Conservation (phyloP, 768 basidiomycete genomes). For the Pulveroboletus sp. region DNA sequence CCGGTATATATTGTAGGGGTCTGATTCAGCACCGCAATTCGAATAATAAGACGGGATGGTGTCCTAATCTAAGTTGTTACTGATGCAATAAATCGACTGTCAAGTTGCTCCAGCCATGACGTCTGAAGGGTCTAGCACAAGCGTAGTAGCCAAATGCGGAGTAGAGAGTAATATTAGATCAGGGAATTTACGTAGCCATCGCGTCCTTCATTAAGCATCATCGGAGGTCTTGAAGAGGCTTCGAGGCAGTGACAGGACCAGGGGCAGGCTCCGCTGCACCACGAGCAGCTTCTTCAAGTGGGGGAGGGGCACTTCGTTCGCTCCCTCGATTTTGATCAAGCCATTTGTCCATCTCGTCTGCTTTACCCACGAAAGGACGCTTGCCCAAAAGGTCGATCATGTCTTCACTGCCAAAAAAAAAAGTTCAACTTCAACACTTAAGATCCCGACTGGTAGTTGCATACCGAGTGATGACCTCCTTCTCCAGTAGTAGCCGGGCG, state of each 20-base stretch:
- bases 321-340: conserved; percentile 71
- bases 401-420: conserved; percentile 58
- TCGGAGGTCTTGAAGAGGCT: conserved; percentile 31
- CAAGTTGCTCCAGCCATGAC: too few species aligned
- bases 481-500: conserved; percentile 83
- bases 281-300: conserved; percentile 46
- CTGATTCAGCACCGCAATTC: background rate
- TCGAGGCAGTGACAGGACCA: conserved; percentile 45
- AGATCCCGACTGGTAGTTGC: conserved; percentile 19
- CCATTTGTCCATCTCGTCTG: conserved; percentile 97
- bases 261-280: conserved; percentile 43
- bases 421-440: conserved; percentile 1
- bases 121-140: too few species aligned
- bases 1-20: conserved; percentile 48
- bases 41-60: background rate
- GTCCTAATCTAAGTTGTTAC: background rate
- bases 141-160: conserved; percentile 44
- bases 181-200: conserved; percentile 4
- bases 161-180: conserved; percentile 33
- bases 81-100: background rate
- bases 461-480: conserved; percentile 92
- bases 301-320: conserved; percentile 62
- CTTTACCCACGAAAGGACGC: conserved; percentile 70
- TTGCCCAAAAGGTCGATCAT: conserved; percentile 82
- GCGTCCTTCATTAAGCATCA: conserved; percentile 12